A percentile compares a stretch with the other conserved stretches of the same genome.
Evolutionary conservation across 73 alveolate species (phyloP).

Genomic region (Durusdinium trenchii): DNA sequence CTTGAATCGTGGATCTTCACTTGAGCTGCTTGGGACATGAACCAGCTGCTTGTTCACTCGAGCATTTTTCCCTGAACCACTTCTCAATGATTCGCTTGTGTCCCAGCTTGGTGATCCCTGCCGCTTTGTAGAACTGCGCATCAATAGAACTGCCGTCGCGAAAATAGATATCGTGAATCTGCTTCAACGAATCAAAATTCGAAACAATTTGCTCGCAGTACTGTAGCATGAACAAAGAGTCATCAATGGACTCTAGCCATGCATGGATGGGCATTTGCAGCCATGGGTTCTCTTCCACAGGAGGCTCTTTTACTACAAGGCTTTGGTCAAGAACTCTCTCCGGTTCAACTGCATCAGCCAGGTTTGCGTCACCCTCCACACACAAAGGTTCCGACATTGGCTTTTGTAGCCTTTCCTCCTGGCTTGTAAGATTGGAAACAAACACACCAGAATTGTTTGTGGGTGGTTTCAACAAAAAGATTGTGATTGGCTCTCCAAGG

Average conservation of each 20-base stretch:
- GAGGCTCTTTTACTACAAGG: neutral
- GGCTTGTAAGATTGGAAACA: neutral
- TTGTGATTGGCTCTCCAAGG: neutral
- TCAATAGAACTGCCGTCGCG: conserved; percentile 42
- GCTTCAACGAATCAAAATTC: conserved; percentile 61
- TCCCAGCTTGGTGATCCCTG: conserved; percentile 62
- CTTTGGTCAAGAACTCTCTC: neutral
- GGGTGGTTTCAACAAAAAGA: neutral
- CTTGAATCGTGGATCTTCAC: no score
- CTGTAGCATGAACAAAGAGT: conserved; percentile 54
- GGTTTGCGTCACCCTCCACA: neutral
- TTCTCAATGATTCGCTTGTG: conserved; percentile 84
- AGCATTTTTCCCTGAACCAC: conserved; percentile 68
- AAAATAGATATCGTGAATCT: conserved; percentile 64
- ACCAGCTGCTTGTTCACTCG: neutral
- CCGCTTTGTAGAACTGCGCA: conserved; percentile 3
- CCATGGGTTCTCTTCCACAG: neutral
- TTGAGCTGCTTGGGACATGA: neutral
- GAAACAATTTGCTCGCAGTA: conserved; percentile 58
- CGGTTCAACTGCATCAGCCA: neutral
- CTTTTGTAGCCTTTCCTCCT: neutral
- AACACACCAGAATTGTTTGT: neutral
- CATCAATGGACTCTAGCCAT: conserved; percentile 73
- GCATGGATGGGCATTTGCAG: conserved; percentile 31
- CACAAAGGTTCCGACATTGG: neutral